Percentiles rank a stretch among this genome's conserved stretches.
Evolutionary conservation across 805 yeast species (phyloP).

Genomic region (Candida pseudofarinosa): DNA sequence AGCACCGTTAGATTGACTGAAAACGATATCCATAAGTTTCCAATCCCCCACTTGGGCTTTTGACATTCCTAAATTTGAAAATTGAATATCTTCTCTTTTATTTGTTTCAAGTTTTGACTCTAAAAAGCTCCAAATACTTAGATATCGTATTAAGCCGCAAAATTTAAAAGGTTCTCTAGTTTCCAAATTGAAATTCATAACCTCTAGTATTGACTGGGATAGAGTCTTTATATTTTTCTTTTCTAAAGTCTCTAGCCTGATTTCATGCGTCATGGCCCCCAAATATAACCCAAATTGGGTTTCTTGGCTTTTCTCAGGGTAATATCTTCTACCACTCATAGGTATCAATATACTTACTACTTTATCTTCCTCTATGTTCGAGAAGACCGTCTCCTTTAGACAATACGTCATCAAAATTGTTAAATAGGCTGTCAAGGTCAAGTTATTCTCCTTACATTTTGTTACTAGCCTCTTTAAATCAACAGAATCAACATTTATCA

Average conservation of each 20-base stretch:
- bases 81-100: constrained; percentile 11
- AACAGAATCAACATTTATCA: constrained; percentile 10
- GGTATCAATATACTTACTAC: constrained; percentile 7
- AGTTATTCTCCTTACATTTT: constrained; percentile 10
- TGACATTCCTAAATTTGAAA: constrained; percentile 18
- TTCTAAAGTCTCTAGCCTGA: background rate
- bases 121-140: constrained; percentile 9
- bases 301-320: constrained; percentile 6
- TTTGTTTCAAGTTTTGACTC: constrained; percentile 7
- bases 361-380: background rate
- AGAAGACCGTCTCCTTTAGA: constrained; percentile 14
- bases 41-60: constrained; percentile 6
- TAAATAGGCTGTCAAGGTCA: constrained; percentile 19
- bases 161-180: constrained; percentile 8
- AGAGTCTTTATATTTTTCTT: background rate
- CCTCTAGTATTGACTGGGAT: background rate
- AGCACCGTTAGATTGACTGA: constrained; percentile 17
- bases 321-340: constrained; percentile 11
- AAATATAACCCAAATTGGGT: background rate
- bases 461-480: constrained; percentile 8
- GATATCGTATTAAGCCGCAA: constrained; percentile 10
- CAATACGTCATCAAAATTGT: constrained; percentile 12
- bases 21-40: constrained; percentile 11
- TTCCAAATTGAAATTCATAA: constrained; percentile 2
- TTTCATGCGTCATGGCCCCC: background rate